These are phyloP conservation scores for Aspergillus sp. DNA, from an alignment of 2,329 filamentous ascomycete species.

Conservation along the genomic window DNA sequence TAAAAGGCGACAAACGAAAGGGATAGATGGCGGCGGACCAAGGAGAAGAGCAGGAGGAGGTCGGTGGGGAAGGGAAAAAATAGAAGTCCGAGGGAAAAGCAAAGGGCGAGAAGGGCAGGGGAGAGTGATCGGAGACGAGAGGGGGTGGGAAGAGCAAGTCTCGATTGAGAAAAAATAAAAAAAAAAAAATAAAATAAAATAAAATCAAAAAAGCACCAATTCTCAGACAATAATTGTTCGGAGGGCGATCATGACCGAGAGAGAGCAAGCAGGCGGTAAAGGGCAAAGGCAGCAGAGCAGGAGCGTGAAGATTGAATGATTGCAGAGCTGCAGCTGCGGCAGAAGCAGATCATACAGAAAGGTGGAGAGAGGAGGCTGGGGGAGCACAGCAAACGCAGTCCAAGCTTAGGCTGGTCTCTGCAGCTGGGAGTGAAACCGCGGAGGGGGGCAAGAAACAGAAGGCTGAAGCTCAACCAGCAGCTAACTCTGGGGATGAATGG, in stretches of 20 bases:
- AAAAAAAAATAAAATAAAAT: background rate
- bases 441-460: background rate
- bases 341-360: slow-evolving; percentile 27
- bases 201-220: slow-evolving; percentile 28
- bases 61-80: slow-evolving; percentile 14
- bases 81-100: slow-evolving; percentile 23
- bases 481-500: too few relatives aligned
- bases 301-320: slow-evolving; percentile 10
- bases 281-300: background rate
- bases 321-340: slow-evolving; percentile 18
- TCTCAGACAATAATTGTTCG: slow-evolving; percentile 17
- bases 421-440: background rate
- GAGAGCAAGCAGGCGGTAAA: slow-evolving; percentile 15
- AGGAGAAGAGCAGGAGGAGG: slow-evolving; percentile 25
- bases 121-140: slow-evolving; percentile 13
- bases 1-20: slow-evolving; percentile 27
- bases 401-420: slow-evolving; percentile 15
- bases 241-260: slow-evolving; percentile 19
- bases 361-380: slow-evolving; percentile 28
- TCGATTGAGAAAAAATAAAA: slow-evolving; percentile 12
- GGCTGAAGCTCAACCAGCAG: background rate
- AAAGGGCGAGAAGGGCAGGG: slow-evolving; percentile 22
- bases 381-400: slow-evolving; percentile 21
- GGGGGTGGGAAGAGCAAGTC: slow-evolving; percentile 12
- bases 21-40: slow-evolving; percentile 20